Base-by-base conservation (phyloP, 1,284 basidiomycete genomes). In the Papiliotrema fonsecae region DNA sequence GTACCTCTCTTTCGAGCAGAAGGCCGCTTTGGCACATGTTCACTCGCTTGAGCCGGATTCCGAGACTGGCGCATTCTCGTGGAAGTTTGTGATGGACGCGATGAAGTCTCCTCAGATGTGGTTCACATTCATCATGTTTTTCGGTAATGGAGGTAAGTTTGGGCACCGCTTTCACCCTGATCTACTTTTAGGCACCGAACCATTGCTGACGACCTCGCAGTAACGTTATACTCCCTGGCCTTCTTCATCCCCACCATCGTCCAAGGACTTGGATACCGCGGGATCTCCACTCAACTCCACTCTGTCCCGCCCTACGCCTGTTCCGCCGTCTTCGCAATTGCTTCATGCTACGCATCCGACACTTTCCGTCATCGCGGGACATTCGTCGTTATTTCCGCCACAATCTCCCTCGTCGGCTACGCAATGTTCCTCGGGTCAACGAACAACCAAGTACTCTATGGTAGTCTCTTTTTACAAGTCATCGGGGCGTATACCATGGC, bases 231-330 rank as follows among this genome's bases (percentile, higher is more conserved):
- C 58, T 78, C 79, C 54, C 66, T 80, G 30, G 79, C 79, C n/a
- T 75, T 80, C 58, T 64, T 60, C 35, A 51, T 53, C 0, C 60
- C 62, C 7, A 58, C 62, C 28, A 80, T 80, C 40, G 77, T 80
- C 22, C 75, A 70, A 9, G 77, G 77, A 46, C 67, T 81, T 30
- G 77, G 79, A 6, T 80, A 79, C 63, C 74, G 48, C 27, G 58
- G 60, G 13, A 54, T 50, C 22, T n/a, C 39, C 7, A 51, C 57
- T 31, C 60, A 64, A 47, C 69, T 81, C 32, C 75, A 75, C 57
- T 79, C 79, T 21, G 76, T 81, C 26, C 79, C 79, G 9, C 80
- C 80, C 1, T 80, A 80, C 58, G 69, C 77, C 40, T 76, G 75
- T 37, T 78, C 79, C 31, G 78, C 79, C 6, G 74, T 78, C 5